A percentile compares a stretch with the other conserved stretches of the same genome.
These are phyloP conservation scores for Protomyces lactucae-debilis DNA, from an alignment of 1,139 yeast species.

Conservation along the genomic window DNA sequence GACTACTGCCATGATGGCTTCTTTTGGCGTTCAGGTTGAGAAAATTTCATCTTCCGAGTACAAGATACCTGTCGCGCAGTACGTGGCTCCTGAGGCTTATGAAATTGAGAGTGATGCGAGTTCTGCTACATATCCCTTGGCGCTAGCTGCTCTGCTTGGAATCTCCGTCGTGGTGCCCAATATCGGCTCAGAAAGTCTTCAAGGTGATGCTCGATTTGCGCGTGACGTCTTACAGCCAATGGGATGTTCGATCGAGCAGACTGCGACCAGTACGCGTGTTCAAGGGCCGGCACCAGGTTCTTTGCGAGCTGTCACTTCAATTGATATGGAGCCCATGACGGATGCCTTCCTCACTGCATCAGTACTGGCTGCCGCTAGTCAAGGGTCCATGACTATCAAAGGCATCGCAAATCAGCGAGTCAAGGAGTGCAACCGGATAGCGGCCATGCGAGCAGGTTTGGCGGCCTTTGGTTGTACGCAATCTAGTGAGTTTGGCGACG, in stretches of 20 bases:
- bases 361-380: constrained; percentile 90
- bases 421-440: constrained; percentile 92
- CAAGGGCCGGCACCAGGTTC: constrained; percentile 74
- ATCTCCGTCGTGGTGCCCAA: constrained; percentile 89
- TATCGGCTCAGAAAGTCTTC: constrained; percentile 85
- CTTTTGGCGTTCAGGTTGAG: constrained; percentile 78
- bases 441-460: constrained; percentile 85
- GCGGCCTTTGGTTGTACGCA: constrained; percentile 86
- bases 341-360: constrained; percentile 97
- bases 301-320: constrained; percentile 62
- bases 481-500: constrained; percentile 74
- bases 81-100: constrained; percentile 75
- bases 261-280: constrained; percentile 81
- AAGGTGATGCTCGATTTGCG: constrained; percentile 97
- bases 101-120: constrained; percentile 97
- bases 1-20: constrained; percentile 93
- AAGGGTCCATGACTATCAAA: constrained; percentile 48
- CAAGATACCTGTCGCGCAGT: constrained; percentile 79
- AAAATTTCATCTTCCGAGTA: constrained; percentile 73
- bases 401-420: constrained; percentile 99
- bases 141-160: constrained; percentile 97
- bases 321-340: constrained; percentile 99
- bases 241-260: constrained; percentile 89
- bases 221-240: constrained; percentile 85
- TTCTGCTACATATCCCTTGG: constrained; percentile 95